Evolutionary conservation across 495 filamentous ascomycete species (phyloP).

Genomic region (Hypomontagnella submonticulosa): DNA sequence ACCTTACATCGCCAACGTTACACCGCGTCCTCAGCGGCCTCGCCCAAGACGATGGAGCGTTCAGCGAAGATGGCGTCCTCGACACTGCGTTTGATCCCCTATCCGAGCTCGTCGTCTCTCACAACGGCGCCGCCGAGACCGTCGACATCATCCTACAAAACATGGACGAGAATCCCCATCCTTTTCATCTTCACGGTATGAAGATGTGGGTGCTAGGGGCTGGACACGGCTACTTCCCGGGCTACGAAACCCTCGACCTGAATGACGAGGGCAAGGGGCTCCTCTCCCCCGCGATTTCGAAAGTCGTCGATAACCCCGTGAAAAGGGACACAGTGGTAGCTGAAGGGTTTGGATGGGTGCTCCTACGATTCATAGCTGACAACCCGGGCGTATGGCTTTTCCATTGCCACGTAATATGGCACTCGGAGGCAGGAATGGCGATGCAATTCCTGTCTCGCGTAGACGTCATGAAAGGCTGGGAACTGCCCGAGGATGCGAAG

Average conservation of each 20-base stretch:
- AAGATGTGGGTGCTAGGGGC: conserved; percentile 67
- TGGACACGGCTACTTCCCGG: conserved; percentile 64
- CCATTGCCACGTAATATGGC: conserved; percentile 69
- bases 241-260: conserved; percentile 47
- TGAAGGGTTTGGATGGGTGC: conserved; percentile 54
- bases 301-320: conserved; percentile 40
- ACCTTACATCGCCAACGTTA: conserved; percentile 55
- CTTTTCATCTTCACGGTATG: conserved; percentile 74
- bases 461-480: conserved; percentile 56
- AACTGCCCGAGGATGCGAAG: conserved; percentile 56
- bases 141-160: conserved; percentile 75
- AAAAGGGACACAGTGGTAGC: conserved; percentile 55
- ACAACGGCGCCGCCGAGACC: conserved; percentile 53
- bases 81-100: conserved; percentile 60
- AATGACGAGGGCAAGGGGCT: conserved; percentile 41
- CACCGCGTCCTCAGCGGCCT: conserved; percentile 61
- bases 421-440: conserved; percentile 66
- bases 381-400: conserved; percentile 65
- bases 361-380: conserved; percentile 58
- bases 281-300: conserved; percentile 25
- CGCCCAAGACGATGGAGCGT: conserved; percentile 59
- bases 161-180: conserved; percentile 70
- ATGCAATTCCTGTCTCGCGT: conserved; percentile 67
- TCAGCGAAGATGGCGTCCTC: conserved; percentile 60
- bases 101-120: conserved; percentile 57